phyloP scores from a whole-genome alignment of 1,139 yeast species.

The Meyerozyma carpophila region DNA sequence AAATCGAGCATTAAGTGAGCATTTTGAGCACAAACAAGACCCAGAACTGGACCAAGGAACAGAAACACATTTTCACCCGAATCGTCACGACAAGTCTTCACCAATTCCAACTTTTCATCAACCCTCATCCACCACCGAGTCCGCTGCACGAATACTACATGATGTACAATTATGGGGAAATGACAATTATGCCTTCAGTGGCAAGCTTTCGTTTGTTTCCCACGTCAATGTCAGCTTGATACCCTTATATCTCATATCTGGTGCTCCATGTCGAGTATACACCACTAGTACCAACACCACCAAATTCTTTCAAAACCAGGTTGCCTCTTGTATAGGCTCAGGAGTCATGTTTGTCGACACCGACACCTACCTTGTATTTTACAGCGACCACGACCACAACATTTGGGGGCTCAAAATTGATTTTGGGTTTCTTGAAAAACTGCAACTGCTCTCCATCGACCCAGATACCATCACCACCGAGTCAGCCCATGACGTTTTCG shows the following conservation, averaged over 20 bases:
- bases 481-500: constrained; percentile 24
- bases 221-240: constrained; percentile 19
- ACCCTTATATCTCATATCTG: constrained; percentile 26
- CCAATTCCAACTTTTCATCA: not conserved
- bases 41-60: no score
- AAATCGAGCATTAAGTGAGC: no score
- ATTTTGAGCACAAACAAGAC: no score
- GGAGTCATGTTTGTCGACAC: not conserved
- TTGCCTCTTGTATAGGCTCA: constrained; percentile 8
- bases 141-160: not conserved
- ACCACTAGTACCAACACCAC: constrained; percentile 18
- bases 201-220: constrained; percentile 4
- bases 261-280: constrained; percentile 22
- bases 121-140: not conserved
- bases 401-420: not conserved
- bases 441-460: not conserved
- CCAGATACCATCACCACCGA: not conserved
- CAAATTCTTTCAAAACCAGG: constrained; percentile 18
- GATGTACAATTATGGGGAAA: constrained; percentile 27
- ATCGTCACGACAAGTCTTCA: no score
- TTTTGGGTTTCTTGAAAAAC: not conserved
- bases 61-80: no score
- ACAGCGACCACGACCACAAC: not conserved
- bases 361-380: not conserved
- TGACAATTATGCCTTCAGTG: constrained; percentile 1